phyloP scores from a whole-genome alignment of 331 rosid genomes.

The Cydonia oblonga region DNA sequence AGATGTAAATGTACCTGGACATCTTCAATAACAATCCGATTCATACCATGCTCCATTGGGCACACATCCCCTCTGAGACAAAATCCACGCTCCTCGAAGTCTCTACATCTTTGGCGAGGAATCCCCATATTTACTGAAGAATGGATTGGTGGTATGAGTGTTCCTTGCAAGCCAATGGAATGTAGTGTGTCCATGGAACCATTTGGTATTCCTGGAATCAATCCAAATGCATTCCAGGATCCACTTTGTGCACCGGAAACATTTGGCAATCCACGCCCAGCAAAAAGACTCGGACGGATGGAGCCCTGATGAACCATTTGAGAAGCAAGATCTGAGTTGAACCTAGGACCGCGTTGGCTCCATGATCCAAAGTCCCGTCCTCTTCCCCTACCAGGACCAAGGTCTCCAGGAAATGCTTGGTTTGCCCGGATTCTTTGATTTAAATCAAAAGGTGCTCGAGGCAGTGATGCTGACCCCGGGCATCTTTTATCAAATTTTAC shows the following conservation, averaged over 20 bases:
- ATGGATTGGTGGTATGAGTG: constrained; percentile 73
- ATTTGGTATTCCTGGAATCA: constrained; percentile 71
- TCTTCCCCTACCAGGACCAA: constrained; percentile 76
- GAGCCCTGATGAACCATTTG: constrained; percentile 78
- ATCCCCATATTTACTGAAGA: constrained; percentile 67
- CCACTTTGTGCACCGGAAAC: constrained; percentile 73
- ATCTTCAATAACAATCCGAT: constrained; percentile 95
- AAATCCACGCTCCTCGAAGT: constrained; percentile 98
- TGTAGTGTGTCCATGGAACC: constrained; percentile 77
- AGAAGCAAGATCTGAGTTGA: constrained; percentile 70
- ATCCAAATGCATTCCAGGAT: constrained; percentile 82
- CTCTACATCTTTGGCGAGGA: constrained; percentile 90
- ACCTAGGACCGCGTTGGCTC: constrained; percentile 79
- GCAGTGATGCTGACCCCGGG: constrained; percentile 37
- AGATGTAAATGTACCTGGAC: constrained; percentile 59
- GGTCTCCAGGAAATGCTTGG: constrained; percentile 58
- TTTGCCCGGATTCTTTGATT: constrained; percentile 53
- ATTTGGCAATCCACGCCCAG: constrained; percentile 74
- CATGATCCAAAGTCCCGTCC: constrained; percentile 77
- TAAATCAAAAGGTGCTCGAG: constrained; percentile 54
- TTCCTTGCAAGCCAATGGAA: constrained; percentile 79
- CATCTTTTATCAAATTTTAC: constrained; percentile 75
- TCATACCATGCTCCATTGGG: constrained; percentile 98
- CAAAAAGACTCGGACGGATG: constrained; percentile 52
- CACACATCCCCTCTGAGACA: constrained; percentile 99